Evolutionary conservation across 257 asterid genomes (phyloP), one percentile per base, ranked within the genome.

Genomic region (Thymus mandschuricus): DNA sequence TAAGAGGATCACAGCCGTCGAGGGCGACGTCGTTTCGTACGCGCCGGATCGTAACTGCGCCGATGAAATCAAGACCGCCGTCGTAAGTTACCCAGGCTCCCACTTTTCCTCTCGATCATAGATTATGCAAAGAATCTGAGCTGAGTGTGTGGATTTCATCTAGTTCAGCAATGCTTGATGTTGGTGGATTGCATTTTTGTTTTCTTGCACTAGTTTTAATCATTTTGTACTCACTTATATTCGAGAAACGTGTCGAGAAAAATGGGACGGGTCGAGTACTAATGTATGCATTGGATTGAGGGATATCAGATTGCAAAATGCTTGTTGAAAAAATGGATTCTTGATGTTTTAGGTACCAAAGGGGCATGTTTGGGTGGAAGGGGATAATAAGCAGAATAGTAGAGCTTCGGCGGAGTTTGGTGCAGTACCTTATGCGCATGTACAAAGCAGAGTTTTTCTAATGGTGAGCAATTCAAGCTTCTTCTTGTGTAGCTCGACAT

Each of bases 351-450:
- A 91, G 92, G 92, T 91, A 13, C 97, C 97, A 50, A 76, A 85
- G 75, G 96, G 96, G 40, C 96, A 89, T 79, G 81, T 92, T 73
- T 92, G 97, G 98, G 76, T 92, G 9, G 91, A 92, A 71, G 98
- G 97, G 21, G 97, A 90, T 75, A 86, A 85, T 69, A 58, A 60
- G 44, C 70, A 73, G 51, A 28, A 68, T 1, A 82, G 90, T 59
- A 71, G 46, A 43, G 98, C 90, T 79, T 92, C 98, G 13, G 88
- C 95, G 81, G 51, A 58, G 29, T 90, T 81, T 73, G 97, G 97
- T 69, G 81, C 98, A 33, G 83, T 92, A 79, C 98, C 98, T 69
- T 90, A 68, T 66, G 92, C 85, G 55, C 91, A 79, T 64, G 9
- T 90, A 29, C 80, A 84, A 11, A 85, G 88, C 83, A 86, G 83